Evolutionary conservation across 1,139 yeast species (phyloP).

Genomic region (Zygoascus sp.): DNA sequence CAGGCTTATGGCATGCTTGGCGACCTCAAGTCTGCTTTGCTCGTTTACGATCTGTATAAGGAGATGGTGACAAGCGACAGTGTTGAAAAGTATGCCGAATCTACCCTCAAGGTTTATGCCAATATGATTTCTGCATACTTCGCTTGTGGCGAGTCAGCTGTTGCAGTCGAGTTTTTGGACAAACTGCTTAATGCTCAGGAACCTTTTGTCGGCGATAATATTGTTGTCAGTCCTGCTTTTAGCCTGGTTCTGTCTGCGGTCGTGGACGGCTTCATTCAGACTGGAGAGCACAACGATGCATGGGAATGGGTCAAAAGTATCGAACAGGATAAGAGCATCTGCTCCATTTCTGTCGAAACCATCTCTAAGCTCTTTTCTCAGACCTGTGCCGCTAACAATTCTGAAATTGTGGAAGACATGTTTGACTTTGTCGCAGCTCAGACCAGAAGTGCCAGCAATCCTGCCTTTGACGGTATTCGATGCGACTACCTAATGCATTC

Average conservation of each 20-base stretch:
- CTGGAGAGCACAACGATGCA: conserved; percentile 30
- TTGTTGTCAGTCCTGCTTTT: conserved; percentile 9
- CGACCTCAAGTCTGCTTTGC: conserved; percentile 20
- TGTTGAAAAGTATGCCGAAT: conserved; percentile 3
- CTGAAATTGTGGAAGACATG: conserved; percentile 23
- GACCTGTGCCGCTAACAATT: conserved; percentile 20
- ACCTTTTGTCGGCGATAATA: conserved; percentile 6
- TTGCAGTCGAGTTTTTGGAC: conserved; percentile 30
- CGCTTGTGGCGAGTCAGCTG: conserved; percentile 24
- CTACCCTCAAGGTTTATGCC: conserved; percentile 21
- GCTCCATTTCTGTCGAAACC: conserved; percentile 19
- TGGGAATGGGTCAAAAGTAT: conserved; percentile 34
- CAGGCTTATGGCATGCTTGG: conserved; percentile 21
- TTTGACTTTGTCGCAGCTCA: conserved; percentile 30
- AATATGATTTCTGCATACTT: conserved; percentile 35
- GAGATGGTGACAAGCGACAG: neutral
- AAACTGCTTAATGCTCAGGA: conserved; percentile 20
- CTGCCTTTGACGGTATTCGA: conserved; percentile 22
- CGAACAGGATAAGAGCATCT: conserved; percentile 24
- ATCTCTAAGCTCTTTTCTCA: conserved; percentile 23
- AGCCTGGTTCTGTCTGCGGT: conserved; percentile 21
- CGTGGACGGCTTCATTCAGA: conserved; percentile 30
- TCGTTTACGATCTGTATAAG: conserved; percentile 13
- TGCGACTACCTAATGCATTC: conserved; percentile 25
- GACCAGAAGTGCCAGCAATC: conserved; percentile 15